Percentiles rank a stretch among this genome's conserved stretches.
phyloP scores from a whole-genome alignment of 2,329 filamentous ascomycete genomes.

The Colletotrichum eremochloae region DNA sequence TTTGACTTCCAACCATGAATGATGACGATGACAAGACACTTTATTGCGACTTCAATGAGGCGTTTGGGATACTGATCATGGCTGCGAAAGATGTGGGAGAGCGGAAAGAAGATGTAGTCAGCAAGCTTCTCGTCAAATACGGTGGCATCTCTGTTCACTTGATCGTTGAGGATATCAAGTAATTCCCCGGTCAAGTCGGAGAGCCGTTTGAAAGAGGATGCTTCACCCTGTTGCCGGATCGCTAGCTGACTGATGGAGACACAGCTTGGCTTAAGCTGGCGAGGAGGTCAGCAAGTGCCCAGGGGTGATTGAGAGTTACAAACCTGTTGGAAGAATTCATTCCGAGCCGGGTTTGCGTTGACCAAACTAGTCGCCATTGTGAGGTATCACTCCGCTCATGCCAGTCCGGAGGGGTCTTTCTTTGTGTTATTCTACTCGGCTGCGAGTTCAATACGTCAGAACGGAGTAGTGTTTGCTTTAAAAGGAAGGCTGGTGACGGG shows the following conservation, averaged over 20 bases:
- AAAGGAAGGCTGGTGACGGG: not conserved
- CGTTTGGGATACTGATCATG: conserved; percentile 79
- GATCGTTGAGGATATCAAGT: conserved; percentile 59
- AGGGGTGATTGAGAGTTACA: not conserved
- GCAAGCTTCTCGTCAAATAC: conserved; percentile 84
- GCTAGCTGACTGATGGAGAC: conserved; percentile 71
- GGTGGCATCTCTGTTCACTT: conserved; percentile 58
- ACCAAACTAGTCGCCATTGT: conserved; percentile 33
- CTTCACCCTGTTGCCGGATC: conserved; percentile 61
- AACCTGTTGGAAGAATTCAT: conserved; percentile 56
- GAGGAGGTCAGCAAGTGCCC: conserved; percentile 12
- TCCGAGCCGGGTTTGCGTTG: conserved; percentile 44
- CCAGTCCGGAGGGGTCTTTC: not conserved
- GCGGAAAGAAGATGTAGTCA: conserved; percentile 94
- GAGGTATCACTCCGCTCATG: conserved; percentile 1
- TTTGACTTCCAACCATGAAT: conserved; percentile 82
- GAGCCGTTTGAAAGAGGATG: conserved; percentile 59
- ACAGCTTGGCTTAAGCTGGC: conserved; percentile 73
- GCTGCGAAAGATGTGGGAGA: conserved; percentile 86
- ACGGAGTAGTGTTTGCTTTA: not conserved
- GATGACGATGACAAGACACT: conserved; percentile 81
- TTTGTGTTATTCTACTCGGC: too few species aligned
- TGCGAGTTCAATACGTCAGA: not conserved
- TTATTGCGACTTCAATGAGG: conserved; percentile 81
- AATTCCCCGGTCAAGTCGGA: conserved; percentile 61